Evolutionary conservation across 1,284 basidiomycete species (phyloP).

Genomic region (Naganishia liquefaciens): DNA sequence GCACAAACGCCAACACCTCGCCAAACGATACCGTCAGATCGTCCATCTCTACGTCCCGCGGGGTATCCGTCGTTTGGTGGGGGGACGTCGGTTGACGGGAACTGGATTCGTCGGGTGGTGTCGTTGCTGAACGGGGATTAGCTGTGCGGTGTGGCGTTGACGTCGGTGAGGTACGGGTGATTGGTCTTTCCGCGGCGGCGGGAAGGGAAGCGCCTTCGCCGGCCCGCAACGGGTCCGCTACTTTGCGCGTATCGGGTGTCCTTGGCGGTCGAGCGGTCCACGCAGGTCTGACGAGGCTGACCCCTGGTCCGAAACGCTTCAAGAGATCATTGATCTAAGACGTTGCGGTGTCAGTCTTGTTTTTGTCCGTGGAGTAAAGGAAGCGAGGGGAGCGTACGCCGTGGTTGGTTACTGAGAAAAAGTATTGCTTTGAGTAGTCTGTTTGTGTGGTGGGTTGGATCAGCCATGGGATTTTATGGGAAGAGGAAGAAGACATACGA

Average conservation of each 20-base stretch:
- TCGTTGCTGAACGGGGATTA: neutral
- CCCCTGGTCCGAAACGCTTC: conserved; percentile 23
- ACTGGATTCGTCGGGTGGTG: neutral
- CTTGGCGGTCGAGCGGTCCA: conserved; percentile 7
- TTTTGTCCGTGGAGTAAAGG: neutral
- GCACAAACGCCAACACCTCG: conserved; percentile 21
- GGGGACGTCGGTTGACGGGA: neutral
- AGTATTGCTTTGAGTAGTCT: conserved; percentile 32
- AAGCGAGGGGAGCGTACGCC: neutral
- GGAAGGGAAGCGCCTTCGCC: neutral
- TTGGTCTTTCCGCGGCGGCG: neutral
- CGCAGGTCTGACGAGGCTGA: conserved; percentile 16
- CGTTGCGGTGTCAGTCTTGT: neutral
- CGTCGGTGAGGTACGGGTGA: neutral
- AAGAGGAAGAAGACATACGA: conserved; percentile 14
- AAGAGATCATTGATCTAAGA: conserved; percentile 13
- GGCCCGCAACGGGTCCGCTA: neutral
- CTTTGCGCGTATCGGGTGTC: neutral
- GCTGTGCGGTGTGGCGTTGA: neutral
- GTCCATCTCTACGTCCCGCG: conserved; percentile 15
- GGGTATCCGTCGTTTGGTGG: too few relatives aligned
- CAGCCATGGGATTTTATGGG: neutral
- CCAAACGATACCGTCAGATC: neutral
- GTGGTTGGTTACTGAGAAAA: conserved; percentile 28
- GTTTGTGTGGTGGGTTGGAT: neutral